Evolutionary conservation across 2,329 filamentous ascomycete genomes (phyloP), one percentile per base, ranked within the genome.

Genomic region (Chaetomium globosum): DNA sequence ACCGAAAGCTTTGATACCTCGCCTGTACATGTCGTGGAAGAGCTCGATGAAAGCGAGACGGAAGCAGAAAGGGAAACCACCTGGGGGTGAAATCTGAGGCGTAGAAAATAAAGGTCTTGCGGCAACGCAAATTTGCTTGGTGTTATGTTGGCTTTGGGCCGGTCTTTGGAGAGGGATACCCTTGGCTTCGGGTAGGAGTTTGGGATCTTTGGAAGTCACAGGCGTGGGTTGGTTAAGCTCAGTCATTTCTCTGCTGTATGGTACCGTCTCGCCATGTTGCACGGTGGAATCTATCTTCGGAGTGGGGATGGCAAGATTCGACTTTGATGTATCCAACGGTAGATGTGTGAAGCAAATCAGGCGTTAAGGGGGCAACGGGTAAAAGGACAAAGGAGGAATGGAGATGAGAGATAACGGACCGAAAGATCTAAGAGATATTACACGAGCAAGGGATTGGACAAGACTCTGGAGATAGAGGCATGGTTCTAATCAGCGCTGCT

Each of bases 1-100:
- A 63, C 61, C 19, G 66, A 65, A n/a, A 36, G 67, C 16, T 72
- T 70, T 65, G 70, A 72, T 55, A 65, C 59, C 19, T 67, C 66
- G 12, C 68, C 70, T 19, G 69, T 67, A 8, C 57, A 63, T 26
- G 67, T 71, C 46, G 61, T 69, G 30, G 69, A 70, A 21, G 66
- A 61, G 13, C 6, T 33, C 31, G 51, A 62, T 12, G 57, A 52
- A 16, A 49, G 46, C 21, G 43, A 51, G 7, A 46, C 16, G 21
- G 21, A 57, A 8, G 36, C 10, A 3, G 46, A 12, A 16, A n/a
- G 16, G 43, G 43, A 13, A n/a, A 28, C 10, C 21, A 49, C 7
- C 21, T 26, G n/a, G n/a, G 16, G 8, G 39, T 23, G 10, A 54
- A 54, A 19, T 26, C 19, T 23, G 51, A 61, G 33, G 26, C 12